A percentile compares a stretch with the other conserved stretches of the same genome.
Evolutionary conservation across 768 basidiomycete genomes (phyloP).

Genomic region (Daedalea quercina): DNA sequence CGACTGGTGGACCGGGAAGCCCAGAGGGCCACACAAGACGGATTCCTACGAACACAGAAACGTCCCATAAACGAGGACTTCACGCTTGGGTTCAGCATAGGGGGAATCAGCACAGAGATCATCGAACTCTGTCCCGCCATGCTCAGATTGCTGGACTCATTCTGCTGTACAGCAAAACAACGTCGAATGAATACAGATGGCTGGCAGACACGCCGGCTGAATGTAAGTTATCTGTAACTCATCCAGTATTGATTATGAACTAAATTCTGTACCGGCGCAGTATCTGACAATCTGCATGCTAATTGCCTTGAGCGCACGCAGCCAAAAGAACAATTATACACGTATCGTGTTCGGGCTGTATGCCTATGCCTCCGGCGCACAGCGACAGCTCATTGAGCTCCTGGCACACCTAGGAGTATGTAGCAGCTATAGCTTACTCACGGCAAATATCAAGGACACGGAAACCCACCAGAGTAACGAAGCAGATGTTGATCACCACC

Average conservation of each 20-base stretch:
- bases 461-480: not conserved
- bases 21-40: not conserved
- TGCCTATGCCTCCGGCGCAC: slow-evolving; percentile 26
- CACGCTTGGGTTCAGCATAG: slow-evolving; percentile 2
- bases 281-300: too few relatives aligned
- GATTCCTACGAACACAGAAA: slow-evolving; percentile 1
- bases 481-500: not conserved
- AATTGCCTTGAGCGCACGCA: slow-evolving; percentile 23
- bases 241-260: too few relatives aligned
- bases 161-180: too few relatives aligned
- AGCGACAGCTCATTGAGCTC: slow-evolving; percentile 25
- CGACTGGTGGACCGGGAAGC: slow-evolving; percentile 8
- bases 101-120: too few relatives aligned
- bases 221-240: too few relatives aligned
- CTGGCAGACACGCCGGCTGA: too few relatives aligned
- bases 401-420: slow-evolving; percentile 23
- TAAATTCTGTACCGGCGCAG: too few relatives aligned
- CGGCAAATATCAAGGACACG: not conserved
- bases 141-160: too few relatives aligned
- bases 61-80: not conserved
- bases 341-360: slow-evolving; percentile 15
- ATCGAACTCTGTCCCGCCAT: too few relatives aligned
- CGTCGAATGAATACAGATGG: too few relatives aligned
- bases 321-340: slow-evolving; percentile 26
- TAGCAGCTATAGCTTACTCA: slow-evolving; percentile 24